Evolutionary conservation across 1,284 basidiomycete genomes (phyloP).

Genomic region (Puccinia horiana): DNA sequence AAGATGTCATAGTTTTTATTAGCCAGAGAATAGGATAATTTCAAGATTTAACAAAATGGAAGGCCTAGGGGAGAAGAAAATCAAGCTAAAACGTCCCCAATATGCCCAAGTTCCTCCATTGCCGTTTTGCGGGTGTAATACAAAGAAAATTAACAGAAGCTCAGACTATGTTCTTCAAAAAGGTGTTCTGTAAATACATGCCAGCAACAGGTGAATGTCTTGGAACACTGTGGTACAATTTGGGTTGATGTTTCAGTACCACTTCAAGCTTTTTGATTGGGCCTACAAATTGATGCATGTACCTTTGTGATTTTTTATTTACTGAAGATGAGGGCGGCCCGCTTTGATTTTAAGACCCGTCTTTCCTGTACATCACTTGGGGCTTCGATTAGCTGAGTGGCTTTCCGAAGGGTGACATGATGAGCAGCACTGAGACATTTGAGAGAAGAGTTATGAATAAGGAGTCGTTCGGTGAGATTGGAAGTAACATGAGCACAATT

Average conservation of each 20-base stretch:
- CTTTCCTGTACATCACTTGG: conserved; percentile 35
- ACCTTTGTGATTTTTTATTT: neutral
- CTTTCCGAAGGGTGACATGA: conserved; percentile 23
- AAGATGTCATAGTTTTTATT: too few relatives aligned
- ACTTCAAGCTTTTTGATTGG: neutral
- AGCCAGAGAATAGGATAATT: too few relatives aligned
- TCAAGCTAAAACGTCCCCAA: neutral
- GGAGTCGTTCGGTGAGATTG: conserved; percentile 45
- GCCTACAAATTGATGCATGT: neutral
- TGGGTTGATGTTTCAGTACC: neutral
- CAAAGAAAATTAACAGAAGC: neutral
- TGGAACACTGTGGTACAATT: neutral
- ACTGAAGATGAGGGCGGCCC: conserved; percentile 8
- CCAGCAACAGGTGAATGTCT: neutral
- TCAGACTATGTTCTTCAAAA: neutral
- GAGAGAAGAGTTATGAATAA: conserved; percentile 37
- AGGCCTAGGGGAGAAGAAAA: neutral
- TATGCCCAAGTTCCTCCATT: neutral
- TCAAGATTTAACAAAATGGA: too few relatives aligned
- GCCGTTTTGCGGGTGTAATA: neutral
- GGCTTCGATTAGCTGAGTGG: conserved; percentile 19
- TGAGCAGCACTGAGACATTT: conserved; percentile 35
- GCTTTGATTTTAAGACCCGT: conserved; percentile 20
- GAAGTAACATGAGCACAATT: conserved; percentile 66
- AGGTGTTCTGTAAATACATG: neutral